Base-by-base conservation (phyloP, 1,284 basidiomycete genomes). In the Rhodotorula sp. region DNA sequence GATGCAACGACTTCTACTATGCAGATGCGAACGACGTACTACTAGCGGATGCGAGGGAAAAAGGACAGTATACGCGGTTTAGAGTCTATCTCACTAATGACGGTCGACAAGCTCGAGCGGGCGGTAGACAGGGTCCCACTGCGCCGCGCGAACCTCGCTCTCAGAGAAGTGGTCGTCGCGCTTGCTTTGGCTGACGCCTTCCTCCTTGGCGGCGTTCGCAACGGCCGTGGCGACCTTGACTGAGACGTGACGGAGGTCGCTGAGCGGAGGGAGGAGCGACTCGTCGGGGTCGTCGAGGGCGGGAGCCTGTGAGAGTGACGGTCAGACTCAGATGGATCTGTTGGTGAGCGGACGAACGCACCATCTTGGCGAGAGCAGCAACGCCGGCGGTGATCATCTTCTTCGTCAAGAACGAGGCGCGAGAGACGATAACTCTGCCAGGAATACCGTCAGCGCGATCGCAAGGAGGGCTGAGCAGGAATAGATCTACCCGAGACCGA, bases 331-430 rank as follows among this genome's bases (percentile, higher is more conserved):
- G 34, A 34, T 34, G 34, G 34, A 5, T 34, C 34, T 34, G 34
- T 10, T 34, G 34, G 34, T 34, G 34, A 34, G 34, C 34, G 34
- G 10, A 34, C 34, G 34, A 34, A 34, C 34, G 34, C 34, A 34
- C 34, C 34, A 92, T 86, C 20, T 85, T 82, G 0, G 91, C 89
- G 56, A 93, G 87, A 22, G 83, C 82, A 47, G 82, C 83, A 1
- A 89, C 85, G 24, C 88, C 90, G 10, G 89, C 89, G 73, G 91
- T 87, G 77, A 92, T 87, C 88, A 90, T 89, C 22, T 83, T 85
- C 77, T 89, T 87, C 9, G 88, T 88, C 75, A 92, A 83, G 8
- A 81, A 81, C 18, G 85, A 82, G 5, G 88, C 86, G 72, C 86
- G 82, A 16, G 86, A 82, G 30, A 90, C 80, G 72, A 48, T 46